A percentile compares a stretch with the other conserved stretches of the same genome.
phyloP scores from a whole-genome alignment of 257 asterid species.

The Euphrasia confusa region DNA sequence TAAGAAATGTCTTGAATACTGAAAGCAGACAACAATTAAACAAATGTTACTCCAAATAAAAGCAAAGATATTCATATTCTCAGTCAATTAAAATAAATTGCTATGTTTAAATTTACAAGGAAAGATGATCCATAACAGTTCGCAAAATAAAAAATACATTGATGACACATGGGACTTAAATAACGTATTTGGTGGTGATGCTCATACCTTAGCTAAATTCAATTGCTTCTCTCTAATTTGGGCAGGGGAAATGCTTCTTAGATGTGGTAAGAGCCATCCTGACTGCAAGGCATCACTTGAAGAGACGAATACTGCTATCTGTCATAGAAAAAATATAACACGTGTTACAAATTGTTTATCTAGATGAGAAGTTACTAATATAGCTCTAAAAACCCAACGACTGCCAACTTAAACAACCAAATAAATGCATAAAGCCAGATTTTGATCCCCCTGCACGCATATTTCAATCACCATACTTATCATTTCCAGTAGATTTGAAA shows the following conservation, averaged over 20 bases:
- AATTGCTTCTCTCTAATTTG: constrained; percentile 55
- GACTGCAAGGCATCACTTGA: constrained; percentile 70
- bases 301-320: constrained; percentile 87
- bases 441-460: neutral
- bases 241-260: constrained; percentile 55
- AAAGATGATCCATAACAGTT: too few species aligned
- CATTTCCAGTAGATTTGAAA: constrained; percentile 18
- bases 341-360: constrained; percentile 11
- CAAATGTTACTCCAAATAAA: neutral
- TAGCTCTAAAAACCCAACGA: neutral
- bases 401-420: constrained; percentile 20
- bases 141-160: too few species aligned
- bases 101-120: too few species aligned
- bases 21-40: constrained; percentile 28
- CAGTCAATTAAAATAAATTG: too few species aligned
- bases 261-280: constrained; percentile 69
- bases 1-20: constrained; percentile 77
- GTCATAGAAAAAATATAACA: constrained; percentile 29
- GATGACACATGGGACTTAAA: too few species aligned
- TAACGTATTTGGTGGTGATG: too few species aligned
- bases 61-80: neutral
- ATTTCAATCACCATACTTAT: constrained; percentile 9
- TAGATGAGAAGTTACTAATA: neutral
- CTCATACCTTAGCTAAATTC: too few species aligned
- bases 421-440: constrained; percentile 15